Percentiles rank a stretch among this genome's conserved stretches.
Conservation (phyloP, 306 rosid genomes). For the Chamaecrista fasciculata region DNA sequence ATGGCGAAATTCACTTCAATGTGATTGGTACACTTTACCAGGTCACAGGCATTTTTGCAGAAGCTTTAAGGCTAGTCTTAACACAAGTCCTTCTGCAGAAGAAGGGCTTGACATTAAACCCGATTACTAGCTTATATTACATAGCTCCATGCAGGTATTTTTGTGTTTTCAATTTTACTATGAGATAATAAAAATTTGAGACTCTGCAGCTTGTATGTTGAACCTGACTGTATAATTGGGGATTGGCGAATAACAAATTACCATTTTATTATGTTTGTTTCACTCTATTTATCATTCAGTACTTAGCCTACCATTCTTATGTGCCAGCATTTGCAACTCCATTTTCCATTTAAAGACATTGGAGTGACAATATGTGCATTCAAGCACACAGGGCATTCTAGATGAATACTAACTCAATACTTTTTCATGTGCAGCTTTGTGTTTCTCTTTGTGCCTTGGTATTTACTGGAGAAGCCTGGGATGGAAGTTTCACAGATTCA, state of each 20-base stretch:
- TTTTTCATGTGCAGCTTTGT: slow-evolving; percentile 65
- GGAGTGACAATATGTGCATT: slow-evolving; percentile 1
- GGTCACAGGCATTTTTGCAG: slow-evolving; percentile 92
- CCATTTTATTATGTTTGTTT: not conserved
- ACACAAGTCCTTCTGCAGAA: slow-evolving; percentile 95
- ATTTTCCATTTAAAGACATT: slow-evolving; percentile 1
- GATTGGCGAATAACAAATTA: not conserved
- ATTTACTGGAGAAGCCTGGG: slow-evolving; percentile 74
- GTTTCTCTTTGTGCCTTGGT: slow-evolving; percentile 92
- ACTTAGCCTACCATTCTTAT: not conserved
- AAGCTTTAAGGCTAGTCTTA: slow-evolving; percentile 91
- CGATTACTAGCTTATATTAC: slow-evolving; percentile 88
- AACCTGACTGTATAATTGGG: not conserved
- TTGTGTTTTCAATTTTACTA: slow-evolving; percentile 17
- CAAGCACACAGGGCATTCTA: not conserved
- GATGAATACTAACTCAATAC: slow-evolving; percentile 19
- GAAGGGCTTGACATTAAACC: slow-evolving; percentile 90
- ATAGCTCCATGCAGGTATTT: slow-evolving; percentile 98
- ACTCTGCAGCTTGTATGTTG: not conserved
- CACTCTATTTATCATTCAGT: not conserved
- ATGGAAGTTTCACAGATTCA: slow-evolving; percentile 84
- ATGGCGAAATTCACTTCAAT: slow-evolving; percentile 94
- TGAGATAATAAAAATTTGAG: not conserved
- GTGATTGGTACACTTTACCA: slow-evolving; percentile 89
- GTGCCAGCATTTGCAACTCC: not conserved